These are phyloP conservation scores for Hyphopichia fennica DNA, from an alignment of 1,139 yeast genomes.

Conservation along the genomic window DNA sequence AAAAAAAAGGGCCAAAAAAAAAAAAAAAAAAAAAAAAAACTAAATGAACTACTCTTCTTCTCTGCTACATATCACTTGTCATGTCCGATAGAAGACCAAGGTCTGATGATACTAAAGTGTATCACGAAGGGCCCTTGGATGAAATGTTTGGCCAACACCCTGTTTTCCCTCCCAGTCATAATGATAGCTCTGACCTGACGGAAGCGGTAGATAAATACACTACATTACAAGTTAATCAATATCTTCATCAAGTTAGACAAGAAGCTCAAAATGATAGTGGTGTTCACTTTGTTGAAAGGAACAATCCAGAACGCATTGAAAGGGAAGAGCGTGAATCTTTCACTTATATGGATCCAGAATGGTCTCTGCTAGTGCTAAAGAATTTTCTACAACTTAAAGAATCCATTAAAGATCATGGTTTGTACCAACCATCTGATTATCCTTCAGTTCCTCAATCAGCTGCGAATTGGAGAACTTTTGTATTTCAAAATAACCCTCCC, in stretches of 20 bases:
- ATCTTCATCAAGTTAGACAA: constrained; percentile 27
- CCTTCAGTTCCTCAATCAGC: constrained; percentile 25
- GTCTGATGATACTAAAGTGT: neutral
- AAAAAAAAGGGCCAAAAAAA: no score
- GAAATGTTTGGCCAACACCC: constrained; percentile 23
- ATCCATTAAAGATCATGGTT: neutral
- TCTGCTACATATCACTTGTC: no score
- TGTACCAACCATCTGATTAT: neutral
- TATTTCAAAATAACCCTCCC: constrained; percentile 32
- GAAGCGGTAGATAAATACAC: constrained; percentile 9
- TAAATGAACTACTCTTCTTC: no score
- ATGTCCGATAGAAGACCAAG: no score
- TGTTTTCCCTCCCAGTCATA: constrained; percentile 19
- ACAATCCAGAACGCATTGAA: neutral
- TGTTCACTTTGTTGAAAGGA: constrained; percentile 15
- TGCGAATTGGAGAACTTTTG: constrained; percentile 30
- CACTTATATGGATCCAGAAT: neutral
- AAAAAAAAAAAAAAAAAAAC: no score
- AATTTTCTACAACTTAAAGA: constrained; percentile 1
- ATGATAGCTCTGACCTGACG: no score
- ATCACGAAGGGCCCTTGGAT: constrained; percentile 6
- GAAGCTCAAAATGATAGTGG: constrained; percentile 29
- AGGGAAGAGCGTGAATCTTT: neutral
- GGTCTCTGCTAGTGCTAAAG: constrained; percentile 2
- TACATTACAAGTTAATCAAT: constrained; percentile 20